Base-by-base conservation (phyloP, 2,329 filamentous ascomycete species). In the Aureobasidium mangrovei region DNA sequence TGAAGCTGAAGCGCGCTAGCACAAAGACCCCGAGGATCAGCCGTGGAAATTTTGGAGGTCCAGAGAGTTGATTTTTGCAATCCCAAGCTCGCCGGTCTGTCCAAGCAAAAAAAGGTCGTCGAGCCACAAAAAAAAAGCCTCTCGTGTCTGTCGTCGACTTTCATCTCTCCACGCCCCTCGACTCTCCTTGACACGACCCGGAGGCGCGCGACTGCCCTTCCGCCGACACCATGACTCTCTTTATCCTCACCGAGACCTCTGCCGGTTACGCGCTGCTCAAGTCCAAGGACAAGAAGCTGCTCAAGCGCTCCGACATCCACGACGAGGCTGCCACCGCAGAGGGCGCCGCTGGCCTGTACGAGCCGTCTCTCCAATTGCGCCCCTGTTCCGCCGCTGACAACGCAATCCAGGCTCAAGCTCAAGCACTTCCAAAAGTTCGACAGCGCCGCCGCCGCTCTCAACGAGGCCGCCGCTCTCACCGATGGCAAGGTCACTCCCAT, bases 351-450 rank as follows among this genome's bases (percentile, higher is more conserved):
- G 86, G 87, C 65, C 82, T 95, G 86, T 57, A 54, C 53, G 53
- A 31, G 4, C 4, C 12, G 5, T 38, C 4, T 24, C 2, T 9
- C 3, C n/a, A 18, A 5, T 44, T 31, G 31, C 27, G 12, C 27
- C 1, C 27, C 27, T 18, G 18, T 2, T 42, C 6, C 38, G 4
- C 3, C 9, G 40, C 42, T 54, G 28, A 45, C 42, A 32, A 42
- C 33, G 0, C 32, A 4, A 32, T 38, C 26, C 51, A 59, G 57
- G 40, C 76, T 98, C 65, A 96, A 95, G 76, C 79, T 97, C 69
- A 97, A 97, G 80, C 85, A 91, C 71, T 97, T 98, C 73, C 79
- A 88, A 72, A 97, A 97, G 77, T 98, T 96, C 74, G 89, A 95
- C 70, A 95, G 88, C 72, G 91, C 93, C 59, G 84, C 88, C 60